Base-by-base conservation (phyloP, 2,329 filamentous ascomycete species). In the Colletotrichum sp. region DNA sequence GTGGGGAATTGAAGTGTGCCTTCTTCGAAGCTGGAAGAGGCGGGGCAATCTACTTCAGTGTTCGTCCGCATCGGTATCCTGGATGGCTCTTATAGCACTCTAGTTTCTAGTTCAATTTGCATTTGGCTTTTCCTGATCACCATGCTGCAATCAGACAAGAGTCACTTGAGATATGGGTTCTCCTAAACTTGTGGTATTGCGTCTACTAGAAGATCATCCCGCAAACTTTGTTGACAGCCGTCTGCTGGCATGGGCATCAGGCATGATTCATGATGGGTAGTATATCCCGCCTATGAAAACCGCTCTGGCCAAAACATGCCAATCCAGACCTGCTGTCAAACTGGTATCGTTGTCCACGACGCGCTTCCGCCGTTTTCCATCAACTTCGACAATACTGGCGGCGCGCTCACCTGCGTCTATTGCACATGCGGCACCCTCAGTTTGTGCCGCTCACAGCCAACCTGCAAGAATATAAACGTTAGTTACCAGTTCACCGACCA, bases 361-460 rank as follows among this genome's bases (percentile, higher is more conserved):
- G 43, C 43, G 18, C 10, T 21, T 21, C 10, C 18, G 21, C 43
- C 43, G 5, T 21, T 21, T 21, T 7, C n/a, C 10, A 12, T 7
- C 43, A 52, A 52, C 43, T 7, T 52, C 12, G n/a, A 52, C 43
- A 52, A 21, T 10, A 52, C 43, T 52, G 6, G 6, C n/a, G 10
- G 43, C 43, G n/a, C 43, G 43, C n/a, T 52, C n/a, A n/a, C n/a
- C 43, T 21, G 43, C n/a, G n/a, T 52, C 43, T 52, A 21, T 52
- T 52, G 43, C 43, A 21, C n/a, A 13, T 21, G 10, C 43, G n/a
- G 43, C 12, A n/a, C 21, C n/a, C 68, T 83, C 85, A 93, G 79
- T 91, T 93, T 9, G 91, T 93, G 71, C 91, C 91, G 77, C 91
- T 93, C 18, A 93, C 91, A 69, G 91, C 91, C 83, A 93, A 85